Evolutionary conservation across 176 grass and related monocot genomes (phyloP).

Genomic region (Dendrocalamus sinicus): DNA sequence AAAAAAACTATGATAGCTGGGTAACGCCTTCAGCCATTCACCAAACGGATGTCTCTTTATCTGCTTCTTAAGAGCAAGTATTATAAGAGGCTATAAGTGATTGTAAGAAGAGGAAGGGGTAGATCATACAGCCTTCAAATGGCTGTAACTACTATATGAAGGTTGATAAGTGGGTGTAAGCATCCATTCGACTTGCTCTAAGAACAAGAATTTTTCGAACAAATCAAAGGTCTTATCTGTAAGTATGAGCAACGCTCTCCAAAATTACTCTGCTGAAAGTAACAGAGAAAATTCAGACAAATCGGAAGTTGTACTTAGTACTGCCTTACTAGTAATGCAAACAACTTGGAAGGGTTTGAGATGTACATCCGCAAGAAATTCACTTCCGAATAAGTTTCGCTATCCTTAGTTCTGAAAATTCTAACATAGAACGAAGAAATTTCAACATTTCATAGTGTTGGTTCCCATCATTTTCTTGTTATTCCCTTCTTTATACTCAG

Average conservation of each 20-base stretch:
- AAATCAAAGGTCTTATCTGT: neutral
- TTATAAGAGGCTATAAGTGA: no score
- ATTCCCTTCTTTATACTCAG: constrained; percentile 26
- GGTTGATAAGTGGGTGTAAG: no score
- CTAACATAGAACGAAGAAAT: neutral
- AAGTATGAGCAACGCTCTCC: neutral
- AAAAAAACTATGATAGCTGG: neutral
- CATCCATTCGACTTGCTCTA: no score
- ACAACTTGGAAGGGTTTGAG: neutral
- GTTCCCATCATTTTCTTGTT: neutral
- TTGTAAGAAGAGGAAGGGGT: no score
- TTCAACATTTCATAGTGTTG: constrained; percentile 5
- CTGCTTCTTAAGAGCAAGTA: neutral
- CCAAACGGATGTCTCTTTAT: neutral
- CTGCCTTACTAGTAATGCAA: neutral
- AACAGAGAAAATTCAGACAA: neutral
- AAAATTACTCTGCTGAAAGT: neutral
- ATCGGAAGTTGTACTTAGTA: neutral
- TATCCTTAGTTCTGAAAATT: neutral
- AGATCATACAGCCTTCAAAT: no score
- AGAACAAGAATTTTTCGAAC: neutral
- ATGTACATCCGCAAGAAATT: neutral
- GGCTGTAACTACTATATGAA: no score
- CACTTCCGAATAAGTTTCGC: neutral
- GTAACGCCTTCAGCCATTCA: neutral